These are phyloP conservation scores for Termitomyces sp. DNA, from an alignment of 768 basidiomycete genomes.

Conservation along the genomic window DNA sequence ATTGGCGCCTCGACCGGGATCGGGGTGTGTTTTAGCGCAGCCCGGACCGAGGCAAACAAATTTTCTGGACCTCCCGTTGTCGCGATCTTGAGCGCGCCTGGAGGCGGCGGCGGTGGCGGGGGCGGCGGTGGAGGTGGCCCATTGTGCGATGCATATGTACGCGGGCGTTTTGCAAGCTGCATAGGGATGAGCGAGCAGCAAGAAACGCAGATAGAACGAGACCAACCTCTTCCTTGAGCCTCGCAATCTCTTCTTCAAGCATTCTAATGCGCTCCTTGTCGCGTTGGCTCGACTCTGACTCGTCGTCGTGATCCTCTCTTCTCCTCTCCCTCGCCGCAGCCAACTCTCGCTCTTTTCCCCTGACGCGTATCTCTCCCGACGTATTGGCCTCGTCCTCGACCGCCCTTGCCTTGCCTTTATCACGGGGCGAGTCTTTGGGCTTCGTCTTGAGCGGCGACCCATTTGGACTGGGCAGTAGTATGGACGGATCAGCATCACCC, in stretches of 20 bases:
- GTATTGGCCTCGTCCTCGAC: conserved; percentile 25
- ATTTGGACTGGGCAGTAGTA: conserved; percentile 41
- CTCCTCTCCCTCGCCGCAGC: conserved; percentile 41
- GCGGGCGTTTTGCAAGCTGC: conserved; percentile 5
- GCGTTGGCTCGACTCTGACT: conserved; percentile 26
- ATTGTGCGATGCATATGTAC: not conserved
- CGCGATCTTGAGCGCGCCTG: conserved; percentile 26
- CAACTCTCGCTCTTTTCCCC: conserved; percentile 61
- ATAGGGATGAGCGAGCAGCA: not conserved
- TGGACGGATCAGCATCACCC: conserved; percentile 46
- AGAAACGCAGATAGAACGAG: not conserved
- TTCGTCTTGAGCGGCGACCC: conserved; percentile 23
- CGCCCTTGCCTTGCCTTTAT: conserved; percentile 43
- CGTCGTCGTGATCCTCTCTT: conserved; percentile 34
- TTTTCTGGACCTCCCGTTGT: conserved; percentile 20
- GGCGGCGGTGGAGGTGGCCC: conserved; percentile 38
- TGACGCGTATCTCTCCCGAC: conserved; percentile 41
- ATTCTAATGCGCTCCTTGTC: conserved; percentile 60
- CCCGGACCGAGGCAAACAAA: conserved; percentile 56
- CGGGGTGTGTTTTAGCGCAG: conserved; percentile 54
- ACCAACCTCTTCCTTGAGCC: conserved; percentile 52
- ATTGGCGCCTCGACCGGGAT: conserved; percentile 64
- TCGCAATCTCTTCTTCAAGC: conserved; percentile 61
- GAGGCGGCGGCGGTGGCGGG: conserved; percentile 30
- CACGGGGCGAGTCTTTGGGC: conserved; percentile 9